A percentile compares a stretch with the other conserved stretches of the same genome.
These are phyloP conservation scores for Quercus tomentella DNA, from an alignment of 331 rosid species.

Conservation along the genomic window DNA sequence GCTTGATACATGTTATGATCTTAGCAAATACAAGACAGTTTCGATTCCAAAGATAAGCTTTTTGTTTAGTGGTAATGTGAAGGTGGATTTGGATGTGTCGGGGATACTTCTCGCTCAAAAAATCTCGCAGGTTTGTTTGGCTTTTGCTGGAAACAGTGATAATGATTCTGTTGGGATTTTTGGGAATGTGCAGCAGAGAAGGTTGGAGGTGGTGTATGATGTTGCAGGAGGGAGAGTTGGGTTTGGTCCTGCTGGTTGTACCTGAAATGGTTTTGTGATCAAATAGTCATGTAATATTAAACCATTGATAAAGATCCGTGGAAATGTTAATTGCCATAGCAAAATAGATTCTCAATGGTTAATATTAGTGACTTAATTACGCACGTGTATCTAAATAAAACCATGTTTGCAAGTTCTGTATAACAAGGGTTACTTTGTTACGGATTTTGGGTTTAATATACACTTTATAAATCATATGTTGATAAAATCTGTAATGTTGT, in stretches of 20 bases:
- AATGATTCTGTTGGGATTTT: constrained; percentile 37
- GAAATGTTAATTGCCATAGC: too few relatives aligned
- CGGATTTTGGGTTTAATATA: too few relatives aligned
- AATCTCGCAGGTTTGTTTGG: constrained; percentile 44
- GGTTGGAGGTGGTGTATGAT: constrained; percentile 60
- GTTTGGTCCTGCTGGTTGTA: constrained; percentile 50
- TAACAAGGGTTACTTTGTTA: too few relatives aligned
- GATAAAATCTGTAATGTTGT: too few relatives aligned
- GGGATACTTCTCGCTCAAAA: constrained; percentile 33
- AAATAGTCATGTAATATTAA: too few relatives aligned
- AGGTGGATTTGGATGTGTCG: constrained; percentile 17
- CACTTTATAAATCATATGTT: too few relatives aligned
- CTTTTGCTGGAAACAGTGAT: constrained; percentile 44
- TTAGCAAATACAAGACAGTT: constrained; percentile 21
- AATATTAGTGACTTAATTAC: too few relatives aligned
- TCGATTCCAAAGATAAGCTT: constrained; percentile 36
- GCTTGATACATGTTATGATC: constrained; percentile 70
- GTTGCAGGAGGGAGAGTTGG: constrained; percentile 55
- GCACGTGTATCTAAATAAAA: too few relatives aligned
- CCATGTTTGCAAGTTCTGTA: too few relatives aligned
- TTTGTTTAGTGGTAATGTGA: constrained; percentile 21
- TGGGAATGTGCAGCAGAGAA: constrained; percentile 75
- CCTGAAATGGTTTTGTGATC: neutral
- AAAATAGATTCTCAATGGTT: too few relatives aligned
- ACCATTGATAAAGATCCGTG: too few relatives aligned